Evolutionary conservation across 192 early-diverging fungal genomes (phyloP), one percentile per base, ranked within the genome.

Genomic region (Rhizophagus clarus): DNA sequence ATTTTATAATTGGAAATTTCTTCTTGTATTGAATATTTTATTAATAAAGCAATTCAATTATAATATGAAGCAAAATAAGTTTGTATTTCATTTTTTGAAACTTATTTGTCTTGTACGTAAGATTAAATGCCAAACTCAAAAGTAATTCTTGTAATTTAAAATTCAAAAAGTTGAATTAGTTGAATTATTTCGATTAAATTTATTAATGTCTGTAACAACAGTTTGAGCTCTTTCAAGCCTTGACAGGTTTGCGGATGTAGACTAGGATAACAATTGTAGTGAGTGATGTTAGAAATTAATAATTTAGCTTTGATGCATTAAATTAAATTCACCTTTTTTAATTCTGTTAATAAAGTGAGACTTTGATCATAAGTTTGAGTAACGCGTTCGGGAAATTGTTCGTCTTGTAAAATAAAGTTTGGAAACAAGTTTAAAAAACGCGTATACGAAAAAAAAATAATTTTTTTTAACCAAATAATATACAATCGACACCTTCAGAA

Each of bases 211-310:
- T n/a, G 32, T 37, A 40, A 70, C 32, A n/a, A 34, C 32, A 22
- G 20, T 70, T 70, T 70, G 68, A 42, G 68, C 68, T n/a, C 68
- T 31, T 70, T 70, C 68, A 17, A 70, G 22, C 9, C 34, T 70
- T 42, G 68, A 70, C 10, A 70, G n/a, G 22, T 70, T 70, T 22
- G 32, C 32, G 22, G 68, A 40, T 8, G 34, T 40, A 17, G 68
- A 70, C 68, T 70, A 22, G 17, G 24, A 3, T 11, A 37, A 37
- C 32, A 42, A 70, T 9, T 40, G 22, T 2, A n/a, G 32, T 69
- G 67, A 68, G 14, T 4, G 20, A 9, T 31, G 29, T 31, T 31
- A 34, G 17, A 12, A 37, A 7, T 31, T 68, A 15, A 34, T 17
- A 68, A 68, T 22, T 68, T 34, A 40, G 15, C 34, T 45, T 45